phyloP scores from a whole-genome alignment of 2,329 filamentous ascomycete species.

The Cryphonectria carpinicola region DNA sequence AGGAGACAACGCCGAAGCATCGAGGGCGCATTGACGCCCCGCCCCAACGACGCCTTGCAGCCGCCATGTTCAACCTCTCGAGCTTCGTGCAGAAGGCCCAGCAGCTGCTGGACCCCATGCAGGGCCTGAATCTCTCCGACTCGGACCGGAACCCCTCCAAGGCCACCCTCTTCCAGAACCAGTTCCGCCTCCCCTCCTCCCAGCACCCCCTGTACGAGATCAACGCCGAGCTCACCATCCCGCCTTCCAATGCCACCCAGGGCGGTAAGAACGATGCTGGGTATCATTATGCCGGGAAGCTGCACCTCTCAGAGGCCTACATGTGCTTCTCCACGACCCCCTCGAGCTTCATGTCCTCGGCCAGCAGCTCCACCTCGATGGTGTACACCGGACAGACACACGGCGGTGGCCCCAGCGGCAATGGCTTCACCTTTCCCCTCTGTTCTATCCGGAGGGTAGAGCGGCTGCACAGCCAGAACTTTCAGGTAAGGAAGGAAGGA shows the following conservation, averaged over 20 bases:
- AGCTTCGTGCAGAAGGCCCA: conserved; percentile 95
- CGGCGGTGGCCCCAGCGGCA: conserved; percentile 88
- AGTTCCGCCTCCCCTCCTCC: conserved; percentile 91
- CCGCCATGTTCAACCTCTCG: conserved; percentile 63
- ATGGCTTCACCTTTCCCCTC: conserved; percentile 93
- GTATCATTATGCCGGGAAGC: conserved; percentile 88
- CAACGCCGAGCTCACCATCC: conserved; percentile 90
- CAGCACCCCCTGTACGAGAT: conserved; percentile 97
- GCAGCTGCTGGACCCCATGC: conserved; percentile 88
- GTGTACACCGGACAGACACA: conserved; percentile 92
- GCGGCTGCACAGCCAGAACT: conserved; percentile 87
- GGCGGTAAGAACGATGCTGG: conserved; percentile 75
- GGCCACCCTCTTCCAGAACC: conserved; percentile 88
- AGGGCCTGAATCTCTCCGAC: conserved; percentile 72
- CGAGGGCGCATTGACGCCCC: conserved; percentile 27
- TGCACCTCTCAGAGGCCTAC: conserved; percentile 92
- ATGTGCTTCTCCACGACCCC: conserved; percentile 96
- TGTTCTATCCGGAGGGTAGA: conserved; percentile 92
- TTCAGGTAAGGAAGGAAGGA: conserved; percentile 54
- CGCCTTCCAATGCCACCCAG: conserved; percentile 69
- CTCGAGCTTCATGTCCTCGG: conserved; percentile 80
- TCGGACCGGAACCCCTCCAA: conserved; percentile 86
- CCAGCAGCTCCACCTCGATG: conserved; percentile 78
- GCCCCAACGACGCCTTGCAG: conserved; percentile 33
- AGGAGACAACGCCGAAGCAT: conserved; percentile 13